These are phyloP conservation scores for Speleostelium caveatum DNA, from an alignment of 78 protist genomes.

Conservation along the genomic window DNA sequence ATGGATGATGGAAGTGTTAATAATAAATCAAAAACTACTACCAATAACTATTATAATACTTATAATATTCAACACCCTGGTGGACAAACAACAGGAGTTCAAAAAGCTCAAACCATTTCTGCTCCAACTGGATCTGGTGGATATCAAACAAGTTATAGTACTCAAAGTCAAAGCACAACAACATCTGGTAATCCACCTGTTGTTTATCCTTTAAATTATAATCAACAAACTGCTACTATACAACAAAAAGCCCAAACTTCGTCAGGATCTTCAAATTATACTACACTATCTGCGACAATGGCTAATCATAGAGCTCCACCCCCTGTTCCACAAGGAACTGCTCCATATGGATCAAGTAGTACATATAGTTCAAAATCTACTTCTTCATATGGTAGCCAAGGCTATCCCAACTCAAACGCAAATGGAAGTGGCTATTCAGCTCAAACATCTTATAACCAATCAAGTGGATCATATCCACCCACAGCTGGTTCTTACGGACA, in stretches of 20 bases:
- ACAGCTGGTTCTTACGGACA: background rate
- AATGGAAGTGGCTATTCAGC: too few species aligned
- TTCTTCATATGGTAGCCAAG: background rate
- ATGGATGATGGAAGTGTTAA: background rate
- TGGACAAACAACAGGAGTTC: background rate
- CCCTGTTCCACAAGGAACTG: background rate
- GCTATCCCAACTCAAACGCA: background rate
- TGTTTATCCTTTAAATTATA: background rate
- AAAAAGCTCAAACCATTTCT: too few species aligned
- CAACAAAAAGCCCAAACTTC: constrained; percentile 6
- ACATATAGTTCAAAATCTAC: background rate
- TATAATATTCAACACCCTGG: background rate
- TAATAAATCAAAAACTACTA: background rate
- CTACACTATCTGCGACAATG: background rate
- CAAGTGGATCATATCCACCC: background rate
- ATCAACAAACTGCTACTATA: background rate
- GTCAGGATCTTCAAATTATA: background rate
- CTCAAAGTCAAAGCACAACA: background rate
- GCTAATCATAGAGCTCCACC: background rate
- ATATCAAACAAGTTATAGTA: background rate
- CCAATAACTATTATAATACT: constrained; percentile 22
- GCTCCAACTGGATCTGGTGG: background rate
- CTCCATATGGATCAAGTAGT: background rate
- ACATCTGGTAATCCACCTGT: background rate
- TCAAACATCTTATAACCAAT: background rate